Evolutionary conservation across 768 basidiomycete species (phyloP), one percentile per base, ranked within the genome.

Genomic region (Psilocybe cyanescens): DNA sequence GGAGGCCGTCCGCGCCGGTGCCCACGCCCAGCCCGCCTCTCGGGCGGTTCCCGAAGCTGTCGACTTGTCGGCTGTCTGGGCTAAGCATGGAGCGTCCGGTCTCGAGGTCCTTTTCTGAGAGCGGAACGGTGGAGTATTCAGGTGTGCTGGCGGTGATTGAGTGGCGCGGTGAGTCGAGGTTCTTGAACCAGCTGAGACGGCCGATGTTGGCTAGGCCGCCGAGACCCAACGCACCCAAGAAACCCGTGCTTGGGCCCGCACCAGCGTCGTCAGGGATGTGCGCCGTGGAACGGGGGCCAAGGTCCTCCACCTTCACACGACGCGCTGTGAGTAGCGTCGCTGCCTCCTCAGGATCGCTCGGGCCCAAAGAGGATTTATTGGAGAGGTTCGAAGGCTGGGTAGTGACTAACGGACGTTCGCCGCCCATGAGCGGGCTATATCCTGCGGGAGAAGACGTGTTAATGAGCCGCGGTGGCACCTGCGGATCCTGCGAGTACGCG

Each of bases 161-260:
- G 46, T 60, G 29, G 14, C 67, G 47, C 7, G 66, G 68, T 4
- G 69, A 69, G 35, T 71, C 74, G 17, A 61, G 60, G 59, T 68
- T 79, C 63, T 75, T 81, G 71, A 91, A 87, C 88, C 89, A 90
- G 64, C 86, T 88, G 61, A 80, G 62, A 37, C 87, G 78, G 12
- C 79, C 75, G 16, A 88, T 65, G 57, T 76, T 78, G 2, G 81
- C 79, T 2, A 87, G 71, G 0, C 81, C 81, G 29, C 81, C 72
- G 3, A 88, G 72, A 1, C 86, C 83, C 2, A 87, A 73, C 45
- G 76, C 74, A 29, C 68, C 70, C 57, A 77, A 65, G 58, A 79
- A 67, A 0, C 75, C 68, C 4, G 67, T 61, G 50, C 64, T 69
- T 7, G 65, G 63, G 24, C 63, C 71, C 52, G 63, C 64, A 24